Evolutionary conservation across 2,329 filamentous ascomycete genomes (phyloP), one percentile per base, ranked within the genome.

Genomic region (Sphaerulina populicola): DNA sequence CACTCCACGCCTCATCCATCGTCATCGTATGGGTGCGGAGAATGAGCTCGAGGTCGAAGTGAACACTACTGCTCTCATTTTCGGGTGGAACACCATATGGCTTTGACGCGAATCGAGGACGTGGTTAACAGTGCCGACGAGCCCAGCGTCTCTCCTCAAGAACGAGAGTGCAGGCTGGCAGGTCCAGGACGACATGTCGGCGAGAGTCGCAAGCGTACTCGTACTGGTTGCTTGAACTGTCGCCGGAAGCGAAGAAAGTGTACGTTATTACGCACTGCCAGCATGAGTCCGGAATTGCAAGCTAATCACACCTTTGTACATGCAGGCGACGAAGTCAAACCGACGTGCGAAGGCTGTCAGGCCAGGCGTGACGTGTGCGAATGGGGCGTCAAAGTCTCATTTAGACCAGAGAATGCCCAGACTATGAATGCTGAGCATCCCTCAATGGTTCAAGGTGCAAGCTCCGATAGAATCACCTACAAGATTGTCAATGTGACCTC

Each of bases 211-310:
- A 66, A 65, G 51, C 57, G 64, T 12, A 65, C 63, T 11, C 56
- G 65, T 38, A 66, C 63, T 14, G 65, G 65, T 15, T 67, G 65
- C 55, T 43, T 67, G 54, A 67, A 65, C 40, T 67, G 64, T 51
- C 60, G 65, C 18, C 55, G 62, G 18, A 64, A 65, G 45, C 59
- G 65, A 30, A 58, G 63, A 47, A 66, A 67, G 53, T 66, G 63
- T 62, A 54, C 38, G 57, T 39, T 6, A 15, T 41, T 6, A 15
- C 37, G 21, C 23, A 12, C 40, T 39, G 15, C 6, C 11, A 36
- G 38, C 41, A 43, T 4, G 12, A 8, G 8, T 36, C 36, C 14
- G 29, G 23, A 45, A 35, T 30, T 33, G 33, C 36, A 45, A 36
- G 3, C 33, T 27, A 29, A 15, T 15, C 15, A 18, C 6, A 35